phyloP scores from a whole-genome alignment of 1,284 basidiomycete species.

The Rhodotorula sp. region DNA sequence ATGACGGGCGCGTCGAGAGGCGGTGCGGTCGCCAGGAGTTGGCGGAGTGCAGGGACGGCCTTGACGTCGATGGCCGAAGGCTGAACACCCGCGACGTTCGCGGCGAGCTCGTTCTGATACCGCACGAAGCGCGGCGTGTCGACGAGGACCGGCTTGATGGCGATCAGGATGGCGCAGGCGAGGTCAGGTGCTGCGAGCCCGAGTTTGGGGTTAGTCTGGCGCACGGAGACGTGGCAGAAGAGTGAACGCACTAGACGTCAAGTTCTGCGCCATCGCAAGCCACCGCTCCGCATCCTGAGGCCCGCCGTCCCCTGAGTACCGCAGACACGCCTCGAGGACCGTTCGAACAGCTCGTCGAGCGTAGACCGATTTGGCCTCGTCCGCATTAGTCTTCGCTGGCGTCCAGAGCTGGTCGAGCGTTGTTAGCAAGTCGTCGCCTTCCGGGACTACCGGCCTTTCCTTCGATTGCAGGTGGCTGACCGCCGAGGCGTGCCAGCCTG shows the following conservation, averaged over 20 bases:
- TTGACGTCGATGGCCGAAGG: slow-evolving; percentile 62
- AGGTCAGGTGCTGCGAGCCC: slow-evolving; percentile 62
- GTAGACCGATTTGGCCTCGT: slow-evolving; percentile 51
- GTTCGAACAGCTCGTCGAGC: slow-evolving; percentile 60
- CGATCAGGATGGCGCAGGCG: slow-evolving; percentile 62
- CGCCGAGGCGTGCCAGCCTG: slow-evolving; percentile 30
- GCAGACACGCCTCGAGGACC: slow-evolving; percentile 61
- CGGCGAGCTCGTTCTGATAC: slow-evolving; percentile 86
- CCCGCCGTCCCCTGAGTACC: slow-evolving; percentile 58
- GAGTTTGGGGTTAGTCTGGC: background rate
- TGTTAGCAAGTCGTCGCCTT: slow-evolving; percentile 18
- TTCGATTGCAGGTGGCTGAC: slow-evolving; percentile 26
- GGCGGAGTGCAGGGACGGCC: slow-evolving; percentile 67
- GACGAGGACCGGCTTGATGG: slow-evolving; percentile 62
- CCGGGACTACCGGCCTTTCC: background rate
- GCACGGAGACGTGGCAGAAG: rapidly evolving
- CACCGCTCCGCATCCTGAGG: slow-evolving; percentile 70
- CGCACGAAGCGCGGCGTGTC: slow-evolving; percentile 73
- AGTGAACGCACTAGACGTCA: slow-evolving; percentile 61
- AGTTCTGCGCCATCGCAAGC: slow-evolving; percentile 63
- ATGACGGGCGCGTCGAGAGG: slow-evolving; percentile 70
- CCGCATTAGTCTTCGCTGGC: slow-evolving; percentile 1
- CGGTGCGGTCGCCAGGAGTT: slow-evolving; percentile 74
- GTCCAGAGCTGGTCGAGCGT: slow-evolving; percentile 31
- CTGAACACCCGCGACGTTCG: slow-evolving; percentile 68